Evolutionary conservation across 2,329 filamentous ascomycete species (phyloP).

Genomic region (Diplodia sapinea): DNA sequence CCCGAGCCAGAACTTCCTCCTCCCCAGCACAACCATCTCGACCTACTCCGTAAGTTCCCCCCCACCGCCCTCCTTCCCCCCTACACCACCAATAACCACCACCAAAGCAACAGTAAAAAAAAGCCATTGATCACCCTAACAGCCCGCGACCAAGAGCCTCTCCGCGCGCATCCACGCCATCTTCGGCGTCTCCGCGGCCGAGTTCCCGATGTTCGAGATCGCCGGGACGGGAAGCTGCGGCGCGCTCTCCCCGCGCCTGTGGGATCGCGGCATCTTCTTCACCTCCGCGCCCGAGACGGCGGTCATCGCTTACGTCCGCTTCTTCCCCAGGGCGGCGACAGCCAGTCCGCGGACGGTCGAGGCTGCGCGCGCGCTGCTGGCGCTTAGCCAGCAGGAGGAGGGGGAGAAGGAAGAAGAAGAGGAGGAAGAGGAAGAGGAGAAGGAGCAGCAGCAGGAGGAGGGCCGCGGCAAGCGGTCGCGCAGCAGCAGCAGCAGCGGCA

Average conservation of each 20-base stretch:
- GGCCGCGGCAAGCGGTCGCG: background rate
- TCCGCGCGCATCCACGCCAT: background rate
- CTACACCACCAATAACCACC: background rate
- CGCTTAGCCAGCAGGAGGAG: background rate
- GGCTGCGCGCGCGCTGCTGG: background rate
- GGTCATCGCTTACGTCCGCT: background rate
- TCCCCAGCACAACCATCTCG: background rate
- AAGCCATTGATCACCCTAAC: background rate
- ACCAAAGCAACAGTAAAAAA: background rate
- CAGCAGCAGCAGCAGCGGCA: background rate
- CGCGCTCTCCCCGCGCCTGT: background rate
- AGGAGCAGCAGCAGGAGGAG: background rate
- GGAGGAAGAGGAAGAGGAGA: too few relatives aligned
- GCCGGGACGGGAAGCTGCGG: background rate
- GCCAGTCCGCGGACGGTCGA: too few relatives aligned
- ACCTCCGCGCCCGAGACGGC: background rate
- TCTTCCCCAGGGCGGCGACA: background rate
- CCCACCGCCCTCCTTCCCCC: too few relatives aligned
- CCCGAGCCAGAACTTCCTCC: background rate
- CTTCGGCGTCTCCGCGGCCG: background rate
- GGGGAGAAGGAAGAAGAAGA: too few relatives aligned
- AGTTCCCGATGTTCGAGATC: background rate
- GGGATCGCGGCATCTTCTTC: conserved; percentile 5
- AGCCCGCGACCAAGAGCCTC: background rate
- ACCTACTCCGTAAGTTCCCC: background rate